phyloP scores from a whole-genome alignment of 106 monocot species.

The Acorus calamus region DNA sequence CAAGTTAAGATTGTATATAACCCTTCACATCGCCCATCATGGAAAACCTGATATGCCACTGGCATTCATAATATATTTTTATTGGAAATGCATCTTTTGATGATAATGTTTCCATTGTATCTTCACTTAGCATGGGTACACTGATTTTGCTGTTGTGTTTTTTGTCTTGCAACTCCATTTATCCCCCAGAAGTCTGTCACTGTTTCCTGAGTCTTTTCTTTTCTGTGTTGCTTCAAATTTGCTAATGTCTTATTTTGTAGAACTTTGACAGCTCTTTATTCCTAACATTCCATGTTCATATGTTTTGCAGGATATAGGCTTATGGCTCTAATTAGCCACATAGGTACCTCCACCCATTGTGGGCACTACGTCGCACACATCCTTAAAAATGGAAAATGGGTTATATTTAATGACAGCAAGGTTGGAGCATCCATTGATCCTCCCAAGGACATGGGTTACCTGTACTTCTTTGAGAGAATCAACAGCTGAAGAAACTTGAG shows the following conservation, averaged over 20 bases:
- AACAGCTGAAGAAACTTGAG: slow-evolving; percentile 2
- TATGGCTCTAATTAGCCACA: slow-evolving; percentile 81
- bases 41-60: too few relatives aligned
- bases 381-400: slow-evolving; percentile 71
- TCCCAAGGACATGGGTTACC: slow-evolving; percentile 85
- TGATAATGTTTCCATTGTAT: too few relatives aligned
- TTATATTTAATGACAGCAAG: slow-evolving; percentile 86
- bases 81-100: too few relatives aligned
- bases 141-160: too few relatives aligned
- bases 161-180: too few relatives aligned
- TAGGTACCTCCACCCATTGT: slow-evolving; percentile 86
- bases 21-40: too few relatives aligned
- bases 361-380: slow-evolving; percentile 96
- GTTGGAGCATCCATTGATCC: slow-evolving; percentile 72
- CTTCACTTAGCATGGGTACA: too few relatives aligned
- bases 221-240: neutral
- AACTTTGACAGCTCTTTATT: neutral
- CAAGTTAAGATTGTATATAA: too few relatives aligned
- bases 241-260: neutral
- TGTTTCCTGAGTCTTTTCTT: too few relatives aligned
- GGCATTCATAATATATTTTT: too few relatives aligned
- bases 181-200: too few relatives aligned
- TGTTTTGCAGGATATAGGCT: slow-evolving; percentile 66
- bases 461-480: slow-evolving; percentile 82
- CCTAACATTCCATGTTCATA: neutral